Percentiles rank a stretch among this genome's conserved stretches.
phyloP scores from a whole-genome alignment of 106 monocot genomes.

The Dioscorea alata region DNA sequence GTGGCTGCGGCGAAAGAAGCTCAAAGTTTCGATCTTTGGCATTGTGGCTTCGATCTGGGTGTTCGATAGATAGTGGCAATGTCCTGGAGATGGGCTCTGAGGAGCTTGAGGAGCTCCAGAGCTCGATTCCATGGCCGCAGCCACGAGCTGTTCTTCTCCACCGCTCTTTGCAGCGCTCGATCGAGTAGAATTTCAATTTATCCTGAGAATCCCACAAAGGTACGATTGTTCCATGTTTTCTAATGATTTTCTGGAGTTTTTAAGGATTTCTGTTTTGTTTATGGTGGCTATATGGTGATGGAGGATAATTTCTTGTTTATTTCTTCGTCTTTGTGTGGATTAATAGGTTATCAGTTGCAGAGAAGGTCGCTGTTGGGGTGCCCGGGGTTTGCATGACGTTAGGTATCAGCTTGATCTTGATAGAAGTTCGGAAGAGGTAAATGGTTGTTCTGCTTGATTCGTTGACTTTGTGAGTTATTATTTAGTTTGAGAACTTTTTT shows the following conservation, averaged over 20 bases:
- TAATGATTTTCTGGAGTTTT: neutral
- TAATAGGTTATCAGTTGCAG: constrained; percentile 44
- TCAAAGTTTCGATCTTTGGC: too few relatives aligned
- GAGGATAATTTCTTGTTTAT: neutral
- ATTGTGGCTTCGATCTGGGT: too few relatives aligned
- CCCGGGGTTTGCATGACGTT: constrained; percentile 39
- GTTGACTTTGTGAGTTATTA: neutral
- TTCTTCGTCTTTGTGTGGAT: constrained; percentile 20
- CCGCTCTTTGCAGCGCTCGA: neutral
- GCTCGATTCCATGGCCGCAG: neutral
- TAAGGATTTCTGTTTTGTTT: neutral
- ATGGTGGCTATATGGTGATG: neutral
- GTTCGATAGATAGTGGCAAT: neutral
- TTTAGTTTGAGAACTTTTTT: neutral
- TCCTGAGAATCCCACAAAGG: too few relatives aligned
- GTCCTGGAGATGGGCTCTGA: constrained; percentile 12
- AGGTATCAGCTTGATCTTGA: constrained; percentile 40
- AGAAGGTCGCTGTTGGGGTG: constrained; percentile 23
- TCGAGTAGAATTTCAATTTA: neutral
- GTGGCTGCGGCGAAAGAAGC: too few relatives aligned
- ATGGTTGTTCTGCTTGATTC: constrained; percentile 20
- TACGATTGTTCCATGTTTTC: neutral
- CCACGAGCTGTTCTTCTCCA: neutral
- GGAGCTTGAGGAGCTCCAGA: constrained; percentile 18
- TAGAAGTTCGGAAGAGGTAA: constrained; percentile 15